Conservation (phyloP, 805 yeast genomes). For the Sugiyamaella lignohabitans region DNA sequence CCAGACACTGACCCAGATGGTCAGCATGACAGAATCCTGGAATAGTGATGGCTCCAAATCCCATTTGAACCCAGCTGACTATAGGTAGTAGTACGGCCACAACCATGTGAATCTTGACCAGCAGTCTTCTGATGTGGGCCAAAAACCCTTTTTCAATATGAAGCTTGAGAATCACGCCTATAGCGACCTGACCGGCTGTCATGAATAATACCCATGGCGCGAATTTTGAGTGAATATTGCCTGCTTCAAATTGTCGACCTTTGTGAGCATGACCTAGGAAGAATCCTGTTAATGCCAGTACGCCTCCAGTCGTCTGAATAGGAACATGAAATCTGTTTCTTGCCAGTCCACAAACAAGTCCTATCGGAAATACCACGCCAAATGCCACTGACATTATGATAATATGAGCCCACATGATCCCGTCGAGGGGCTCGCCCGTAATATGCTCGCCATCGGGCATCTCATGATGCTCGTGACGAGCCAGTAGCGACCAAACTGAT, state of each 20-base stretch:
- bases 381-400: slow-evolving; percentile 32
- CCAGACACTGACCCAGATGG: slow-evolving; percentile 91
- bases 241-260: slow-evolving; percentile 32
- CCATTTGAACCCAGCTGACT: slow-evolving; percentile 69
- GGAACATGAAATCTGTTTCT: slow-evolving; percentile 33
- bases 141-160: slow-evolving; percentile 34
- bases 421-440: slow-evolving; percentile 19
- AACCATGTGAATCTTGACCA: slow-evolving; percentile 28
- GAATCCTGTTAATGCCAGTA: slow-evolving; percentile 33
- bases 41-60: slow-evolving; percentile 75
- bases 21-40: slow-evolving; percentile 76
- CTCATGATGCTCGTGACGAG: slow-evolving; percentile 19
- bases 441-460: slow-evolving; percentile 20
- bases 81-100: slow-evolving; percentile 35
- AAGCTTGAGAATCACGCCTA: slow-evolving; percentile 34
- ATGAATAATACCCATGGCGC: slow-evolving; percentile 31
- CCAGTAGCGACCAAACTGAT: not conserved
- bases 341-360: slow-evolving; percentile 37
- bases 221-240: slow-evolving; percentile 32
- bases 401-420: slow-evolving; percentile 30
- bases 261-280: slow-evolving; percentile 35
- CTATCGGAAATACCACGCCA: slow-evolving; percentile 36
- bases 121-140: slow-evolving; percentile 27
- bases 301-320: slow-evolving; percentile 31
- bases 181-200: slow-evolving; percentile 28